phyloP scores from a whole-genome alignment of 2,329 filamentous ascomycete genomes.

The Aspergillus sp. region DNA sequence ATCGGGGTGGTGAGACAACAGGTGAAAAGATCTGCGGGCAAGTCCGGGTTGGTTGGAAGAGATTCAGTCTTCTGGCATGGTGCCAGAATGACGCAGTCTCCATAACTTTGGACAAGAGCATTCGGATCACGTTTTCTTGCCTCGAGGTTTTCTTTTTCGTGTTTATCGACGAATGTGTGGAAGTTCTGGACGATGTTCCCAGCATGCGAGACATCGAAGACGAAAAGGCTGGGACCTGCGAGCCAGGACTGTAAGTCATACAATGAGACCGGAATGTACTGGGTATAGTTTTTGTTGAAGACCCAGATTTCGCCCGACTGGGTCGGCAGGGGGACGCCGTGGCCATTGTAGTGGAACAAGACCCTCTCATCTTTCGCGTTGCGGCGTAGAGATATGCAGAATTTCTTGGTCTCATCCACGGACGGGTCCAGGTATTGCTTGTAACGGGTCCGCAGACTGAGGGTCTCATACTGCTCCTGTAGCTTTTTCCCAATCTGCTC shows the following conservation, averaged over 20 bases:
- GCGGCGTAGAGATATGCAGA: constrained; percentile 76
- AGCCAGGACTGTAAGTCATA: constrained; percentile 96
- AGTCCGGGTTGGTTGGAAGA: constrained; percentile 82
- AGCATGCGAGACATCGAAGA: constrained; percentile 95
- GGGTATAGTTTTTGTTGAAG: constrained; percentile 97
- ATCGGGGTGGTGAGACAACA: constrained; percentile 94
- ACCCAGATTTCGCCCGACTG: constrained; percentile 97
- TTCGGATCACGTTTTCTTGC: constrained; percentile 65
- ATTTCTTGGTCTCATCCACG: constrained; percentile 94
- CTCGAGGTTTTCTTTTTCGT: constrained; percentile 80
- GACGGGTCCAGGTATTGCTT: constrained; percentile 96
- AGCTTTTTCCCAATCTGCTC: constrained; percentile 92
- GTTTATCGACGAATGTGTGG: constrained; percentile 86
- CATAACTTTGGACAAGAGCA: constrained; percentile 53
- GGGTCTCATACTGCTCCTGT: constrained; percentile 92
- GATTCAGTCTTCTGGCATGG: constrained; percentile 87
- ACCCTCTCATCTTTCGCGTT: constrained; percentile 95
- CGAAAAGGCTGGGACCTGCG: constrained; percentile 87
- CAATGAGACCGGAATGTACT: constrained; percentile 93
- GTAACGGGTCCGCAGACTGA: constrained; percentile 91
- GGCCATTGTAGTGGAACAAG: constrained; percentile 97
- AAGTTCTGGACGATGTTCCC: constrained; percentile 95
- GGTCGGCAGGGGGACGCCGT: constrained; percentile 92
- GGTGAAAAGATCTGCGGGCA: constrained; percentile 92
- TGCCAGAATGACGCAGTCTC: constrained; percentile 83